These are phyloP conservation scores for Trichosporon inkin DNA, from an alignment of 1,284 basidiomycete genomes.

Conservation along the genomic window DNA sequence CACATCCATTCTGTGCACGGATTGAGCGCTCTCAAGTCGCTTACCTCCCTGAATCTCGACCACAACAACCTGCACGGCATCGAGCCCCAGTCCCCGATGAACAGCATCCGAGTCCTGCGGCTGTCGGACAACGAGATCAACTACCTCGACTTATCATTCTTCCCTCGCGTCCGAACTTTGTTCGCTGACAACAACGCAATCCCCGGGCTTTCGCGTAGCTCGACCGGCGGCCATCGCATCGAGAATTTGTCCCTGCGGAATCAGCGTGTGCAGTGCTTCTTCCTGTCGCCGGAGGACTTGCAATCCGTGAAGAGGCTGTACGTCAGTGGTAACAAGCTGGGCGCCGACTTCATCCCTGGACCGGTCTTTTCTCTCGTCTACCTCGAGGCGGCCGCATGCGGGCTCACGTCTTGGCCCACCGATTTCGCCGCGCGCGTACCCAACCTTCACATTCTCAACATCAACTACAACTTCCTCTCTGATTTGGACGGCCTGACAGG, in stretches of 20 bases:
- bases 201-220: constrained; percentile 51
- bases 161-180: constrained; percentile 76
- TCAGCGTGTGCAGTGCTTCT: constrained; percentile 56
- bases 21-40: constrained; percentile 60
- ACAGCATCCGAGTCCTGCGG: constrained; percentile 74
- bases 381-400: constrained; percentile 87
- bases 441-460: constrained; percentile 85
- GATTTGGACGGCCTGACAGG: constrained; percentile 65
- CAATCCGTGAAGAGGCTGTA: constrained; percentile 89
- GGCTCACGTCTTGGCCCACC: constrained; percentile 68
- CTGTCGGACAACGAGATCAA: constrained; percentile 75
- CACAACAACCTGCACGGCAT: constrained; percentile 57
- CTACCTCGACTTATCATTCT: constrained; percentile 63
- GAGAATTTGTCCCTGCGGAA: constrained; percentile 90
- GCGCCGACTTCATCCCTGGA: constrained; percentile 58
- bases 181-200: constrained; percentile 88
- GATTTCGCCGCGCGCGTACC: constrained; percentile 67
- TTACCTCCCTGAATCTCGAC: constrained; percentile 74
- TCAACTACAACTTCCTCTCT: constrained; percentile 90
- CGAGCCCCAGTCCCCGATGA: constrained; percentile 51
- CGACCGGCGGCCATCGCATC: constrained; percentile 61
- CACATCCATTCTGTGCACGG: constrained; percentile 60
- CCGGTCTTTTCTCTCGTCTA: constrained; percentile 75
- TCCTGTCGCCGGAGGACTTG: constrained; percentile 63
- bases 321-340: constrained; percentile 63